Conservation (phyloP, 345 rosid species). For the Salix viminalis region DNA sequence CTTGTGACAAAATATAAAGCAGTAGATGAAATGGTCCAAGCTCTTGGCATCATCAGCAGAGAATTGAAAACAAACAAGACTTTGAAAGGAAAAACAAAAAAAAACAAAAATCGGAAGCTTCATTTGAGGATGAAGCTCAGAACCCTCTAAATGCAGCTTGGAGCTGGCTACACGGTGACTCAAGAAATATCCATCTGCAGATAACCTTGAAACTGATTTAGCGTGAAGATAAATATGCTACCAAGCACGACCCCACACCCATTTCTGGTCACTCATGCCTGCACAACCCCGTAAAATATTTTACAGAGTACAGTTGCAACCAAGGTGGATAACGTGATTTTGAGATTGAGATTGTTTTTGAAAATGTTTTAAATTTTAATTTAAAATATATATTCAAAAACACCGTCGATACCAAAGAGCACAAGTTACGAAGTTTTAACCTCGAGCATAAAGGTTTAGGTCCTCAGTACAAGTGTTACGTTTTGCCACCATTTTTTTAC, state of each 20-base stretch:
- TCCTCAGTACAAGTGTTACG: background rate
- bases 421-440: background rate
- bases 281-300: background rate
- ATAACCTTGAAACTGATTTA: slow-evolving; percentile 8
- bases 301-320: background rate
- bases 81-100: background rate
- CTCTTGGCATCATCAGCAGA: background rate
- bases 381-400: too few species aligned
- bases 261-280: slow-evolving; percentile 11
- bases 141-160: background rate
- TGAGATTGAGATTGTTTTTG: too few species aligned
- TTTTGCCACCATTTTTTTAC: background rate
- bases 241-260: background rate
- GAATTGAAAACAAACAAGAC: too few species aligned
- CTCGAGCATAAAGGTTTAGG: background rate
- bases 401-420: background rate
- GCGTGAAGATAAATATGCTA: slow-evolving; percentile 6
- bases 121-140: background rate
- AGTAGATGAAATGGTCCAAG: background rate
- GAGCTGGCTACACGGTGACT: background rate
- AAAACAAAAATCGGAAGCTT: background rate
- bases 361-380: too few species aligned
- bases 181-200: background rate
- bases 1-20: too few species aligned
- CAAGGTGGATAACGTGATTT: background rate